Evolutionary conservation across 2,329 filamentous ascomycete species (phyloP), one percentile per base, ranked within the genome.

Genomic region (Neonectria neomacrospora): DNA sequence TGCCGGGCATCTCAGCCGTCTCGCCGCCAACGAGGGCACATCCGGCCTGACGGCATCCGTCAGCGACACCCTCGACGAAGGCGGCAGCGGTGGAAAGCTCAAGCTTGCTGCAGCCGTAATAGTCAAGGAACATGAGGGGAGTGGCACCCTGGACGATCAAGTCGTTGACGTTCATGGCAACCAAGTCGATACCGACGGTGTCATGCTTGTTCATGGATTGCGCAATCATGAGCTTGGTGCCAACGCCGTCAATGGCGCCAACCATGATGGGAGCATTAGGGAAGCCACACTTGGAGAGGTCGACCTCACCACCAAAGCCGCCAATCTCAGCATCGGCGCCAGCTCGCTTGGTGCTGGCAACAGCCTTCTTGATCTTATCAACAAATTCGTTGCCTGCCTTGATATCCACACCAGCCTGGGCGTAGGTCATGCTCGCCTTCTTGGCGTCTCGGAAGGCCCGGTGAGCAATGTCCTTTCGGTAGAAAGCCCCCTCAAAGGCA

Each of bases 91-190:
- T 89, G 39, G 89, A 83, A 9, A 95, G 87, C 70, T 96, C 89
- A 22, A 99, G 87, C 77, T 91, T 91, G 78, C 92, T 94, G 85
- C 94, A 97, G 65, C 94, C 95, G 80, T 96, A 97, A 86, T 97
- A 98, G 82, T 99, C 96, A 66, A 98, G 89, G 86, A 99, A 98
- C 85, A 96, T 96, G 68, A 98, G 85, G 2, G 96, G 94, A 71
- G 96, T 93, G 12, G 96, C 96, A 58, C 96, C 96, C 81, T 98
- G 94, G 9, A 98, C 96, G 54, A 99, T 90, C 0, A 99, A 86
- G 75, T 99, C 96, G 79, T 99, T 99, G 76, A 98, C 96, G 78
- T 97, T 98, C 95, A 98, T 98, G 70, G 96, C 96, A 4, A 99
- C 96, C 37, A 99, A 87, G 77, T 99, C 96, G 72, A 99, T 94